A percentile compares a stretch with the other conserved stretches of the same genome.
phyloP scores from a whole-genome alignment of 805 yeast species.

The Ogataea haglerorum region DNA sequence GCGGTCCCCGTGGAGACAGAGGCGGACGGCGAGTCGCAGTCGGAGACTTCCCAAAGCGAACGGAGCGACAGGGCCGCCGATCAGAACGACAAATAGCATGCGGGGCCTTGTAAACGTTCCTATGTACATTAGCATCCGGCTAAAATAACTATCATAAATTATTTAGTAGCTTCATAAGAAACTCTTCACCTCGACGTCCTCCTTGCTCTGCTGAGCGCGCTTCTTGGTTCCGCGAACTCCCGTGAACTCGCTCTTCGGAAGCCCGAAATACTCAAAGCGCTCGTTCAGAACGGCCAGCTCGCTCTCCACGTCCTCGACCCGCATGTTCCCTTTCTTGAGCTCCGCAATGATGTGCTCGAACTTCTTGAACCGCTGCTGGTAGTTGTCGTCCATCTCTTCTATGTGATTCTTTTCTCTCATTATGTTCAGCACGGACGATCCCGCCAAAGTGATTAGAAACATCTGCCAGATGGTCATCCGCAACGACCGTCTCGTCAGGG shows the following conservation, averaged over 20 bases:
- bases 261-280: slow-evolving; percentile 35
- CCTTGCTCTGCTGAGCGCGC: background rate
- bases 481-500: slow-evolving; percentile 27
- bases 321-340: slow-evolving; percentile 21
- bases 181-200: slow-evolving; percentile 3
- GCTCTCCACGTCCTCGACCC: slow-evolving; percentile 37
- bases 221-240: slow-evolving; percentile 13
- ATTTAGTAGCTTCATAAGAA: background rate
- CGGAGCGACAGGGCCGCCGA: slow-evolving; percentile 3
- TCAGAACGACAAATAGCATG: background rate
- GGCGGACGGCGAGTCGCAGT: slow-evolving; percentile 1
- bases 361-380: slow-evolving; percentile 37
- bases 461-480: slow-evolving; percentile 33
- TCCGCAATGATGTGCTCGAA: slow-evolving; percentile 25
- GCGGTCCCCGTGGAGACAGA: slow-evolving; percentile 3
- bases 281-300: slow-evolving; percentile 41
- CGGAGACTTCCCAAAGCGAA: slow-evolving; percentile 5
- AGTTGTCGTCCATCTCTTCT: slow-evolving; percentile 41
- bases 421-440: slow-evolving; percentile 45
- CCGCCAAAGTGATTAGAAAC: slow-evolving; percentile 28
- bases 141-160: background rate
- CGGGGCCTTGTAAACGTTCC: background rate
- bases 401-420: slow-evolving; percentile 42
- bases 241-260: slow-evolving; percentile 21
- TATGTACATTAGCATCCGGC: slow-evolving; percentile 6